Percentiles rank a stretch among this genome's conserved stretches.
phyloP scores from a whole-genome alignment of 1,284 basidiomycete genomes.

The Heimioporus retisporus region DNA sequence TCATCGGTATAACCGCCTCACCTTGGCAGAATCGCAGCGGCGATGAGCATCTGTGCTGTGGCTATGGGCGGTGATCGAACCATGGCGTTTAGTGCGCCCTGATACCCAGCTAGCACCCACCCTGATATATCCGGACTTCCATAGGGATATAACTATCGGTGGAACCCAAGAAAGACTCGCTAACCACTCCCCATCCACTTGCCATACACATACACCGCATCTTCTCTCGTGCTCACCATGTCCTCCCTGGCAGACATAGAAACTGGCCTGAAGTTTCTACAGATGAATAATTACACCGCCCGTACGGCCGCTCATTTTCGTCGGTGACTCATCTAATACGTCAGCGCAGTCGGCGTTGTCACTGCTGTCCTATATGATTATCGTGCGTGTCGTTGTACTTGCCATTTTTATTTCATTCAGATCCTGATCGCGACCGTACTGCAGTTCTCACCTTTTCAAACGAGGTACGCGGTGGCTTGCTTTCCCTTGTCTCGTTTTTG shows the following conservation, averaged over 20 bases:
- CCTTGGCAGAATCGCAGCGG: too few species aligned
- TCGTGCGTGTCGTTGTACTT: not conserved
- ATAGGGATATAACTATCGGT: too few species aligned
- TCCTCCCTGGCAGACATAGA: not conserved
- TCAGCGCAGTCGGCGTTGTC: not conserved
- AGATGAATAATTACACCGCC: not conserved
- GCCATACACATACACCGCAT: not conserved
- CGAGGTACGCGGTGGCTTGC: not conserved
- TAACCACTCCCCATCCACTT: too few species aligned
- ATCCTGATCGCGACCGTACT: not conserved
- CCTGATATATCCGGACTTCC: too few species aligned
- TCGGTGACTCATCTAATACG: not conserved
- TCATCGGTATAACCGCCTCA: too few species aligned
- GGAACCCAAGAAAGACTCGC: too few species aligned
- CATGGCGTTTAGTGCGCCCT: too few species aligned
- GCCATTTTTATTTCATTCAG: not conserved
- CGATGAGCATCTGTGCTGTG: too few species aligned
- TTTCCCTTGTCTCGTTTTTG: not conserved
- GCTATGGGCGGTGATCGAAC: too few species aligned
- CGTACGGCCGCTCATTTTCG: not conserved
- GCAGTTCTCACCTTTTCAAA: constrained; percentile 1
- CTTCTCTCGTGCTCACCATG: not conserved
- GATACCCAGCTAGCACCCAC: too few species aligned
- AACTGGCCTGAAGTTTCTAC: not conserved
- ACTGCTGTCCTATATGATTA: not conserved